These are phyloP conservation scores for Ceratobasidium sp. DNA, from an alignment of 1,284 basidiomycete genomes.

Conservation along the genomic window DNA sequence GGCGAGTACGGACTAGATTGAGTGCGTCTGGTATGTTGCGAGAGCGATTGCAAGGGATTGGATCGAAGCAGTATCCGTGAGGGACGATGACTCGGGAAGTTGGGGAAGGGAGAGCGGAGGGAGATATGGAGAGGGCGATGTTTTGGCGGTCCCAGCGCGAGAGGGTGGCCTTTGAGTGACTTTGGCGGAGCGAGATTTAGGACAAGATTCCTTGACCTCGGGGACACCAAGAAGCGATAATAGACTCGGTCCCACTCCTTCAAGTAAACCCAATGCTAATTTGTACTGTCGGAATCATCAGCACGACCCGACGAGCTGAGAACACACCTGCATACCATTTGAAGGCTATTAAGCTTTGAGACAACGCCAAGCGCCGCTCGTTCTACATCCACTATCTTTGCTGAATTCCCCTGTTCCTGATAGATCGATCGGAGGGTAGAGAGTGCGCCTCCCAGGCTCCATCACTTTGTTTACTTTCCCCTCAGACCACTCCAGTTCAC, in stretches of 20 bases:
- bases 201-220: neutral
- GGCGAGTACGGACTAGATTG: conserved; percentile 26
- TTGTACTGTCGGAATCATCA: conserved; percentile 73
- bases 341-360: conserved; percentile 57
- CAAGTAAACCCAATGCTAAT: conserved; percentile 59
- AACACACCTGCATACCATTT: conserved; percentile 7
- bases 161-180: conserved; percentile 13
- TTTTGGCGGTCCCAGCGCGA: conserved; percentile 3
- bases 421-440: conserved; percentile 53
- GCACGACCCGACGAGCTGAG: conserved; percentile 59
- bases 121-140: neutral
- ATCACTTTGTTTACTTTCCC: conserved; percentile 21
- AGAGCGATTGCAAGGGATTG: conserved; percentile 27
- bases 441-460: conserved; percentile 48
- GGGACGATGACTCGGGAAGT: conserved; percentile 17
- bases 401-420: conserved; percentile 52
- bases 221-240: conserved; percentile 8
- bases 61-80: neutral
- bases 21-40: conserved; percentile 36
- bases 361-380: conserved; percentile 61
- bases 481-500: conserved; percentile 24
- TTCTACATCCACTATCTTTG: conserved; percentile 55
- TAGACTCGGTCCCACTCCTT: conserved; percentile 4
- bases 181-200: conserved; percentile 17
- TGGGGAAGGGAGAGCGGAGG: conserved; percentile 7